These are phyloP conservation scores for Macrolepiota dolichaula DNA, from an alignment of 768 basidiomycete genomes.

Conservation along the genomic window DNA sequence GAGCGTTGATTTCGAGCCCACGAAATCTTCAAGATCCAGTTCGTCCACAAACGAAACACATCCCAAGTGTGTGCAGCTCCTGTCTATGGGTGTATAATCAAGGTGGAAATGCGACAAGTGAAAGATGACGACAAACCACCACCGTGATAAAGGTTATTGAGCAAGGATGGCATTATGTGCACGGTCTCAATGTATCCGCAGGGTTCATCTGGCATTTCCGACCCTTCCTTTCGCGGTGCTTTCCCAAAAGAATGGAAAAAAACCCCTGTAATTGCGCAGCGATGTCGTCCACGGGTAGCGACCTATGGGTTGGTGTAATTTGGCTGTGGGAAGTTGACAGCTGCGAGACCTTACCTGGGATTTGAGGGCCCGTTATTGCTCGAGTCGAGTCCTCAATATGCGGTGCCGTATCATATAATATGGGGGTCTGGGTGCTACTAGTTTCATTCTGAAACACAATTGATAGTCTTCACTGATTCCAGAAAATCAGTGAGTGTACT, in stretches of 20 bases:
- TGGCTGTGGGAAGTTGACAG: background rate
- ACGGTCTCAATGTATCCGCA: constrained; percentile 10
- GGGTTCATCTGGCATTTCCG: background rate
- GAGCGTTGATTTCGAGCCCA: constrained; percentile 14
- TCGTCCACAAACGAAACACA: constrained; percentile 18
- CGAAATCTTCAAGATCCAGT: constrained; percentile 11
- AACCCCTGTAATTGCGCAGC: constrained; percentile 15
- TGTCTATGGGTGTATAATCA: constrained; percentile 9
- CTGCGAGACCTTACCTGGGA: background rate
- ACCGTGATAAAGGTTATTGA: constrained; percentile 12
- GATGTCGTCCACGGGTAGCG: constrained; percentile 14
- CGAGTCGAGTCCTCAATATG: background rate
- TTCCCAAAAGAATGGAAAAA: constrained; percentile 1
- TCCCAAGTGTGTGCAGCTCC: background rate
- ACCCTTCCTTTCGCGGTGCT: background rate
- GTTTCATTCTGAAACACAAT: background rate
- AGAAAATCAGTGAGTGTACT: background rate
- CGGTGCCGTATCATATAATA: background rate
- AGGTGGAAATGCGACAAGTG: background rate
- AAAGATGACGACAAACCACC: background rate
- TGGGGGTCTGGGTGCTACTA: constrained; percentile 5
- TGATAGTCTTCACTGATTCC: background rate
- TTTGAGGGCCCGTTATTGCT: background rate
- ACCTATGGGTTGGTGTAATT: constrained; percentile 5
- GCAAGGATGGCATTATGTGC: constrained; percentile 15